These are phyloP conservation scores for Parietaria judaica DNA, from an alignment of 306 rosid species.

Conservation along the genomic window DNA sequence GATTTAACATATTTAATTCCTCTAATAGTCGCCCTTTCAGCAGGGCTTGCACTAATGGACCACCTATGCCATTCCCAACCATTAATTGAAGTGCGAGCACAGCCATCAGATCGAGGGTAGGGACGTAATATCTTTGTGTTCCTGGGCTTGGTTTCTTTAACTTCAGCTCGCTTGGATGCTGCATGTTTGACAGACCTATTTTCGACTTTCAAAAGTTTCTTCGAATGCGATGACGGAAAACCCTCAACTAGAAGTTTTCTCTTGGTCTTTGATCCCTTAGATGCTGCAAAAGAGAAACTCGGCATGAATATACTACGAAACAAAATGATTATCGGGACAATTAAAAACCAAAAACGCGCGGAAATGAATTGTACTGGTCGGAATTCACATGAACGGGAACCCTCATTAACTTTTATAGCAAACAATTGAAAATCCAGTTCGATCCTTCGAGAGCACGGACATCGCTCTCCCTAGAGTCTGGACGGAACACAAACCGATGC, in stretches of 20 bases:
- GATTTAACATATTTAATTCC: slow-evolving; percentile 38
- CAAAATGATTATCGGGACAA: too few relatives aligned
- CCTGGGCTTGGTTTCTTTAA: slow-evolving; percentile 29
- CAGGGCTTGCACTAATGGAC: slow-evolving; percentile 72
- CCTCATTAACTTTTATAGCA: too few relatives aligned
- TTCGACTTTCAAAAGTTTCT: slow-evolving; percentile 48
- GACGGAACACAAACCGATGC: too few relatives aligned
- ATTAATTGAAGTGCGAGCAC: slow-evolving; percentile 79
- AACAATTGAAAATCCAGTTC: too few relatives aligned
- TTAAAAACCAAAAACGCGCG: too few relatives aligned
- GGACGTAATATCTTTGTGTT: slow-evolving; percentile 42
- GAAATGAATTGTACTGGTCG: too few relatives aligned
- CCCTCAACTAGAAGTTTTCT: slow-evolving; percentile 42
- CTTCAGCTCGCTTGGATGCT: slow-evolving; percentile 32
- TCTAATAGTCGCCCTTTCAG: slow-evolving; percentile 66
- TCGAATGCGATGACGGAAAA: slow-evolving; percentile 27
- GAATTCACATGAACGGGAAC: too few relatives aligned
- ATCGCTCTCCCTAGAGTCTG: too few relatives aligned
- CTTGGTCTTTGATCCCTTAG: slow-evolving; percentile 48
- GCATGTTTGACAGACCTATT: slow-evolving; percentile 32
- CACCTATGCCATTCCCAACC: slow-evolving; percentile 97
- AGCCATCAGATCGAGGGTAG: slow-evolving; percentile 73
- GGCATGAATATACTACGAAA: too few relatives aligned
- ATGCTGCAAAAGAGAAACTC: slow-evolving; percentile 28
- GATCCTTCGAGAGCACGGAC: too few relatives aligned